Conservation (phyloP, 129 eudicot species). For the Pseudognaphalium luteoalbum region DNA sequence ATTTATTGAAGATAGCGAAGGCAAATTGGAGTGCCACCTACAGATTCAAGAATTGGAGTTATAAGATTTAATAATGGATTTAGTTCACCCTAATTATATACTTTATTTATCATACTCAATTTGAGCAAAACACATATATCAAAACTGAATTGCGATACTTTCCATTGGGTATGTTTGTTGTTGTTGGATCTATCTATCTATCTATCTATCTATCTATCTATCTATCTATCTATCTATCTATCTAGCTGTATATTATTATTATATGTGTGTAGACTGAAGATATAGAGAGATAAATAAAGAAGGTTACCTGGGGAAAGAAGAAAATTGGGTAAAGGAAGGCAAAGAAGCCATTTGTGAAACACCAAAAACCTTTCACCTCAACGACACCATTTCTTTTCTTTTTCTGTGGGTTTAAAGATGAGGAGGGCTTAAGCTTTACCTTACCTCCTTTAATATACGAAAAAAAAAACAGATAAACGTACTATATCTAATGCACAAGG, state of each 20-base stretch:
- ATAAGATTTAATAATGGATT: background rate
- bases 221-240: background rate
- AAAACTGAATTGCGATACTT: background rate
- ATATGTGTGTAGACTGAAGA: background rate
- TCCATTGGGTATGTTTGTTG: constrained; percentile 1
- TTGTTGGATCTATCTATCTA: background rate
- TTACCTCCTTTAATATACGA: constrained; percentile 17
- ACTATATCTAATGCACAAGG: background rate
- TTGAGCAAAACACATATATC: background rate
- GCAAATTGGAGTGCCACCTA: constrained; percentile 60
- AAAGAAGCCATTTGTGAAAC: constrained; percentile 59
- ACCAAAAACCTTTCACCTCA: constrained; percentile 39
- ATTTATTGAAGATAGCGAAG: constrained; percentile 38
- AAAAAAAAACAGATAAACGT: constrained; percentile 8
- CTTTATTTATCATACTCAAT: background rate
- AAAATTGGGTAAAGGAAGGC: constrained; percentile 59
- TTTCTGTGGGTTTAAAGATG: constrained; percentile 41
- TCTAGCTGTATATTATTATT: background rate
- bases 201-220: background rate
- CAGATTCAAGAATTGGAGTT: constrained; percentile 10
- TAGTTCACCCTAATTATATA: background rate
- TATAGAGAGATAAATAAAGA: background rate
- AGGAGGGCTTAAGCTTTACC: constrained; percentile 44
- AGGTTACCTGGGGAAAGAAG: constrained; percentile 59
- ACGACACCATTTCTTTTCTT: constrained; percentile 25